Conservation (phyloP, 805 yeast species). For the Kregervanrija delftensis region DNA sequence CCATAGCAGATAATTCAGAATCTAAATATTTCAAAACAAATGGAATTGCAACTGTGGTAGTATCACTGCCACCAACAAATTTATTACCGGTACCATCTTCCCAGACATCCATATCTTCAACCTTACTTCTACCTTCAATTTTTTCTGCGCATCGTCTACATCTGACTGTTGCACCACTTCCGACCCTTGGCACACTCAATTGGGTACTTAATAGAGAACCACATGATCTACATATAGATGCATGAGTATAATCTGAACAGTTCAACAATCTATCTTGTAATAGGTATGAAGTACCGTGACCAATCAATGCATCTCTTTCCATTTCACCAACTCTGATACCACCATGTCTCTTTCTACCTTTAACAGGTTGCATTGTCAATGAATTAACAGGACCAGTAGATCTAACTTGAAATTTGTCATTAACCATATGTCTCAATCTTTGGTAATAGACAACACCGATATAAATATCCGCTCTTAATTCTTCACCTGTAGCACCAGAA, state of each 20-base stretch:
- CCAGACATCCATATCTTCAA: slow-evolving; percentile 77
- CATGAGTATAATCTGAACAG: slow-evolving; percentile 92
- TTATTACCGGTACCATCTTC: slow-evolving; percentile 94
- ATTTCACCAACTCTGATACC: slow-evolving; percentile 99
- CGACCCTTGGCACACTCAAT: slow-evolving; percentile 84
- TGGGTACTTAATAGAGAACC: slow-evolving; percentile 90
- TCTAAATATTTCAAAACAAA: slow-evolving; percentile 93
- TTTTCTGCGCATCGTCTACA: slow-evolving; percentile 88
- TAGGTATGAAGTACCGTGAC: slow-evolving; percentile 94
- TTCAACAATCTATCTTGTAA: slow-evolving; percentile 91
- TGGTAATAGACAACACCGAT: slow-evolving; percentile 97
- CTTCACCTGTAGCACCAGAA: slow-evolving; percentile 98
- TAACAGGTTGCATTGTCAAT: slow-evolving; percentile 98
- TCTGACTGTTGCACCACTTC: slow-evolving; percentile 66
- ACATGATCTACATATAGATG: slow-evolving; percentile 84
- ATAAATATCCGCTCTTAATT: slow-evolving; percentile 90
- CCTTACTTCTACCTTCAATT: slow-evolving; percentile 45
- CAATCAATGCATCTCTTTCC: slow-evolving; percentile 99
- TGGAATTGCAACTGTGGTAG: slow-evolving; percentile 95
- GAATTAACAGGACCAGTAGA: slow-evolving; percentile 98
- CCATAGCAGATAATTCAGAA: slow-evolving; percentile 96
- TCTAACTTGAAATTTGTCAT: slow-evolving; percentile 98
- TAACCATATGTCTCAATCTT: slow-evolving; percentile 98
- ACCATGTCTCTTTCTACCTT: slow-evolving; percentile 97
- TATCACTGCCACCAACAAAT: slow-evolving; percentile 85